Evolutionary conservation across 116 monocot species (phyloP), one percentile per base, ranked within the genome.

Genomic region (Phalaenopsis hybrid): DNA sequence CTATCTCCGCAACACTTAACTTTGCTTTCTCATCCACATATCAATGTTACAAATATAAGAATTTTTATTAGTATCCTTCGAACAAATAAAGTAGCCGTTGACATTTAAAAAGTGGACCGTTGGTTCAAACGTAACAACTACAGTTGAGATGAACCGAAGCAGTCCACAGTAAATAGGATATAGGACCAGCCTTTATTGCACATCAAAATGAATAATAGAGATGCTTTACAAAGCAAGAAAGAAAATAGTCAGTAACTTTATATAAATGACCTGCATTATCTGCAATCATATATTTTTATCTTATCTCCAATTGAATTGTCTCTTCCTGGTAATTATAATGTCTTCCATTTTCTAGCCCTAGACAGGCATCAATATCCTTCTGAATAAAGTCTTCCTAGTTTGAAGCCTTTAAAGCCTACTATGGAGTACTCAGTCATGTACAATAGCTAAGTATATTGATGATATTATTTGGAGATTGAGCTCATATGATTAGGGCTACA

Each of bases 261-360:
- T 31, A 68, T 23, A 28, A 28, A 23, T 72, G 37, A 72, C 12
- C 37, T 11, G 37, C 37, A 72, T 44, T 43, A 45, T 46, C 17
- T 75, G 45, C 46, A 48, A 33, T 33, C 46, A 75, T 34, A 72
- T 72, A 5, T 72, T 13, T 41, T 72, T 23, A 37, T 5, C 67
- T 28, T 28, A 67, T 55, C 41, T 12, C 72, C 33, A 75, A 75
- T 75, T 75, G 75, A 75, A 75, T n/a, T 48, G 8, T 75, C 46
- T 45, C 21, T 75, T 20, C 75, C 9, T 9, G 16, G 7, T 20
- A 9, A 75, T 45, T n/a, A 45, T 75, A 11, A 75, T 46, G 75
- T 45, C 20, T 46, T 45, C 73, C 73, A 73, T 18, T 37, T 48
- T 55, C 13, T 15, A 55, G 55, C 21, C 7, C 37, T 72, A 37